Percentiles rank a stretch among this genome's conserved stretches.
Conservation (phyloP, 768 basidiomycete species). For the Calocybe cyanea region DNA sequence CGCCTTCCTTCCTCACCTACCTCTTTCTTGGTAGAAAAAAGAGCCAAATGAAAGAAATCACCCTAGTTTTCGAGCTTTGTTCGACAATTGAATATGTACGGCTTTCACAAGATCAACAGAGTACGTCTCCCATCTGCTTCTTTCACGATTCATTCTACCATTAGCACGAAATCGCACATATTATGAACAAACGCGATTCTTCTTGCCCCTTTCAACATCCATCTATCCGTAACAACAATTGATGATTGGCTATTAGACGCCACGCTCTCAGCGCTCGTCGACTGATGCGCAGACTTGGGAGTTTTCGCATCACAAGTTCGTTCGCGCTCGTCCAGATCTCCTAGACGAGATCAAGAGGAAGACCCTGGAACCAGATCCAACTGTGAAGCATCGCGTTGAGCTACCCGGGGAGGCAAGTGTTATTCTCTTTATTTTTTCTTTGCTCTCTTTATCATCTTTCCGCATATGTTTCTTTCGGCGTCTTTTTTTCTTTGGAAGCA, state of each 20-base stretch:
- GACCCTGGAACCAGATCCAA: slow-evolving; percentile 76
- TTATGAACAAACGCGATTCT: no score
- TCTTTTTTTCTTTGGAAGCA: neutral
- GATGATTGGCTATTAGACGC: slow-evolving; percentile 44
- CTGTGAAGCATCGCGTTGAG: slow-evolving; percentile 68
- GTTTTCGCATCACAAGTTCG: slow-evolving; percentile 84
- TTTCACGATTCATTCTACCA: no score
- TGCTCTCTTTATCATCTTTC: no score
- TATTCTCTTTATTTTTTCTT: no score
- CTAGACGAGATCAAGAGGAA: slow-evolving; percentile 86
- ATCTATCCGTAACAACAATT: no score
- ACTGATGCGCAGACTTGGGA: slow-evolving; percentile 85
- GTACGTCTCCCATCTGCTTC: slow-evolving; percentile 33
- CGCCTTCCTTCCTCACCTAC: slow-evolving; percentile 20
- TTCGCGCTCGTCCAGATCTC: slow-evolving; percentile 75
- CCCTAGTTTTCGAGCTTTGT: slow-evolving; percentile 88
- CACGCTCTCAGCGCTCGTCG: slow-evolving; percentile 78
- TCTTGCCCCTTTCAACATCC: no score
- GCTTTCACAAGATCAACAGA: slow-evolving; percentile 92
- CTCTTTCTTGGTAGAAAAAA: neutral
- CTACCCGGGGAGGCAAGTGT: slow-evolving; percentile 71
- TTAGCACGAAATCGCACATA: no score
- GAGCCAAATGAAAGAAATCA: no score
- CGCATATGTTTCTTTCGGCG: no score
- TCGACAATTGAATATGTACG: slow-evolving; percentile 95